Evolutionary conservation across 805 yeast species (phyloP).

Genomic region (Wickerhamiella lipophila): DNA sequence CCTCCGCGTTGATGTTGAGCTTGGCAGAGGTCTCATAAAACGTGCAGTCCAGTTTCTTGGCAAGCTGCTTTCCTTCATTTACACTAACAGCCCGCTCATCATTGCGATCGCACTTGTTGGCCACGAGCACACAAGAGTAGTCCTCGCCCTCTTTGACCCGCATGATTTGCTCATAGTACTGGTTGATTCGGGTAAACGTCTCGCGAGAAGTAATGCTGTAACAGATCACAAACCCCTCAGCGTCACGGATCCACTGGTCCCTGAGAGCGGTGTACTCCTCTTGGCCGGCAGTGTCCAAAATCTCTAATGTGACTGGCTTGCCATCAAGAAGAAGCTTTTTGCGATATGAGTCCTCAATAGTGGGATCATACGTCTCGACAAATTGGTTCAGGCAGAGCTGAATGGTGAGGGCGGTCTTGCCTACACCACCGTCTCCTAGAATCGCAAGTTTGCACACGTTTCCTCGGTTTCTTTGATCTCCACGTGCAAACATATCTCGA

Average conservation of each 20-base stretch:
- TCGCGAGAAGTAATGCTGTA: constrained; percentile 77
- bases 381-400: constrained; percentile 74
- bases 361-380: constrained; percentile 96
- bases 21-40: constrained; percentile 93
- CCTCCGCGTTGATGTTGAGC: constrained; percentile 78
- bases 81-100: constrained; percentile 65
- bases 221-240: constrained; percentile 84
- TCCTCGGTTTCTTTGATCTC: constrained; percentile 8
- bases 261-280: constrained; percentile 90
- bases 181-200: constrained; percentile 71
- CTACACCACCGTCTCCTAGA: constrained; percentile 98
- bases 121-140: constrained; percentile 78
- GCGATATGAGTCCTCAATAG: constrained; percentile 66
- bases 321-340: constrained; percentile 78
- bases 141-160: constrained; percentile 47
- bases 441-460: constrained; percentile 69
- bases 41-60: constrained; percentile 46
- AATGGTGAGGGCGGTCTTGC: constrained; percentile 92
- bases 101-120: constrained; percentile 72
- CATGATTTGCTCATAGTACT: constrained; percentile 66
- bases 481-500: constrained; percentile 3
- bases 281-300: constrained; percentile 96
- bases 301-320: constrained; percentile 67
- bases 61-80: constrained; percentile 74
- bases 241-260: constrained; percentile 92